Evolutionary conservation across 257 asterid species (phyloP).

Genomic region (Jacaranda copaia): DNA sequence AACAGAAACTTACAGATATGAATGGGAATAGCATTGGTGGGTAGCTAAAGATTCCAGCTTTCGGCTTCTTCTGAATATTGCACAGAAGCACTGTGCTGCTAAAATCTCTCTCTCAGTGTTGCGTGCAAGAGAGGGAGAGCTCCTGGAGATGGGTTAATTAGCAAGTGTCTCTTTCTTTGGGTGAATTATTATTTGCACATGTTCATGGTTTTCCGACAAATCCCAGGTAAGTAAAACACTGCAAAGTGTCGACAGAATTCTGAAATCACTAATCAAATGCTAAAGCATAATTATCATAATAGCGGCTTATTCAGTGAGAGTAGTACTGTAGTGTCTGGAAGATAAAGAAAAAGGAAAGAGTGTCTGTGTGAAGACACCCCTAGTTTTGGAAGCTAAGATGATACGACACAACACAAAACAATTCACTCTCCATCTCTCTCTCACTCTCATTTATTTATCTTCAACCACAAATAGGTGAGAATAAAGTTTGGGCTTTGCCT

Average conservation of each 20-base stretch:
- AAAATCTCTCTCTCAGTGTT: slow-evolving; percentile 8
- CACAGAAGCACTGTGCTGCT: slow-evolving; percentile 17
- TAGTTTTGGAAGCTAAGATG: slow-evolving; percentile 44
- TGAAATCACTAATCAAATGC: slow-evolving; percentile 24
- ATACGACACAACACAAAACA: slow-evolving; percentile 36
- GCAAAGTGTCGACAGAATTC: slow-evolving; percentile 19
- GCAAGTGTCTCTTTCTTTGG: slow-evolving; percentile 31
- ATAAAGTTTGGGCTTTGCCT: slow-evolving; percentile 23
- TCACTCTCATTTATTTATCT: not conserved
- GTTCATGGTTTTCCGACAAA: slow-evolving; percentile 43
- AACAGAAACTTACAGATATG: slow-evolving; percentile 47
- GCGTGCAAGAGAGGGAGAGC: slow-evolving; percentile 22
- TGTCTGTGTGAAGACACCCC: slow-evolving; percentile 38
- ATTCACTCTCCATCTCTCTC: slow-evolving; percentile 18
- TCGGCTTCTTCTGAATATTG: slow-evolving; percentile 36
- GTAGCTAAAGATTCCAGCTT: slow-evolving; percentile 40
- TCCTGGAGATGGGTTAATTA: slow-evolving; percentile 35
- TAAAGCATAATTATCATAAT: slow-evolving; percentile 23
- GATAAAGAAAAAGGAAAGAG: not conserved
- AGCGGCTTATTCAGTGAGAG: not conserved
- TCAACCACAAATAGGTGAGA: slow-evolving; percentile 32
- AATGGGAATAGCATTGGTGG: slow-evolving; percentile 35
- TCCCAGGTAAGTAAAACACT: slow-evolving; percentile 43
- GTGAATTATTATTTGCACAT: slow-evolving; percentile 32
- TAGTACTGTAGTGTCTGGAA: not conserved